Evolutionary conservation across 495 filamentous ascomycete species (phyloP).

Genomic region (Parachaetomium inaequale): DNA sequence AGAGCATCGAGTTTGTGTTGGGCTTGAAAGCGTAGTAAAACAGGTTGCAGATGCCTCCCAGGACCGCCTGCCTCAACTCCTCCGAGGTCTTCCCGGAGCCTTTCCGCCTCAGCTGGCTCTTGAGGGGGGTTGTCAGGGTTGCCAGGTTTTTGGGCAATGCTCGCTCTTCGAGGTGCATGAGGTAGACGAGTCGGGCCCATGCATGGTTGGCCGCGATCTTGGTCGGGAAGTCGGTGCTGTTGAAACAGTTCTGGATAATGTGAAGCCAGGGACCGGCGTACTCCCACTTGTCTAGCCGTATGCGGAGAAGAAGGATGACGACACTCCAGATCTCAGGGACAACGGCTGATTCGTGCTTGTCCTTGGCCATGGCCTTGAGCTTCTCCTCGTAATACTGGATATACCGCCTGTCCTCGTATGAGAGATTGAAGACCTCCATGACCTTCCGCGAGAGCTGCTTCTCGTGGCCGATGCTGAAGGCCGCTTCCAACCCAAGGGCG

Average conservation of each 20-base stretch:
- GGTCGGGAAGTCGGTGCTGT: slow-evolving; percentile 66
- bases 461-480: slow-evolving; percentile 61
- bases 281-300: slow-evolving; percentile 67
- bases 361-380: slow-evolving; percentile 65
- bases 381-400: slow-evolving; percentile 61
- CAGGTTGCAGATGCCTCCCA: slow-evolving; percentile 70
- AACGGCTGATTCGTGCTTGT: slow-evolving; percentile 56
- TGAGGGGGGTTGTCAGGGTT: slow-evolving; percentile 66
- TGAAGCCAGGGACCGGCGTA: slow-evolving; percentile 67
- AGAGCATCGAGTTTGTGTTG: slow-evolving; percentile 52
- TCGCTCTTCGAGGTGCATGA: slow-evolving; percentile 57
- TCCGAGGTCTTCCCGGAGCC: slow-evolving; percentile 54
- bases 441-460: slow-evolving; percentile 59
- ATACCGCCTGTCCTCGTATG: slow-evolving; percentile 55
- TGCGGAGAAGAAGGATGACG: slow-evolving; percentile 69
- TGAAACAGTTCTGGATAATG: slow-evolving; percentile 80
- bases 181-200: slow-evolving; percentile 80
- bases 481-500: slow-evolving; percentile 62
- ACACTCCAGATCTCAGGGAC: slow-evolving; percentile 91
- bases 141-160: slow-evolving; percentile 57
- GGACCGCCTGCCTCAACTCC: slow-evolving; percentile 54
- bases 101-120: slow-evolving; percentile 64
- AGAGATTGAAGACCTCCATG: slow-evolving; percentile 59
- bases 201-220: slow-evolving; percentile 74
- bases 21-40: slow-evolving; percentile 86